Base-by-base conservation (phyloP, 768 basidiomycete species). In the Rhizopogon roseolus region DNA sequence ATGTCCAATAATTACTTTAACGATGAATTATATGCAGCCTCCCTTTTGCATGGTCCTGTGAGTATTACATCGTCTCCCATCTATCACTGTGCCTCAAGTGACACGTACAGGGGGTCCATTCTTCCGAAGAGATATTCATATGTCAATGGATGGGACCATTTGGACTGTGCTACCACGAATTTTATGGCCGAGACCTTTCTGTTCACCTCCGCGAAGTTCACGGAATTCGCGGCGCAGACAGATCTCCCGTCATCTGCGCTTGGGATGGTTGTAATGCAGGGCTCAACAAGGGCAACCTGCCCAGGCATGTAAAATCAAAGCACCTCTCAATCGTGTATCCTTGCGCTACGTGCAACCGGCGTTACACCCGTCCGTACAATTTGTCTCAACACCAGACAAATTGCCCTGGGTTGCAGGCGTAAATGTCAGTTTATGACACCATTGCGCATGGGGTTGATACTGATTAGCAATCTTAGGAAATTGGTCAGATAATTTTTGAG, bases 311-410 rank as follows among this genome's bases (percentile, higher is more conserved):
- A 2, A 53, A 64, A 38, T 66, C 66, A 13, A 57, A 1, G 6
- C 68, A 67, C 41, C 58, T 69, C 5, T 50, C 25, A n/a, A 58
- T 54, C 36, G 41, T 40, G 1, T 68, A 68, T 66, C 57, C 66
- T 0, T 67, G 66, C 27, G 56, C 60, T 1, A 57, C 8, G 2
- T 67, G 66, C 16, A 7, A 5, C 2, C 3, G 29, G 1, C 1
- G 50, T 1, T 67, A 62, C 50, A 69, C 55, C 1, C 68, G 66
- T 5, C 43, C 54, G 34, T 55, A 59, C 2, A 55, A 54, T 1
- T 52, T 69, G 61, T 52, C 57, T 0, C 0, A 22, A 1, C 67
- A 69, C 17, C 57, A 57, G 28, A 16, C 10, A 9, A 9, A 3
- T 1, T 66, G 66, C 41, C 13, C 5, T 3, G 28, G 29, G 16